Evolutionary conservation across 495 filamentous ascomycete species (phyloP), one percentile per base, ranked within the genome.

Genomic region (Aspergillus sparsus): DNA sequence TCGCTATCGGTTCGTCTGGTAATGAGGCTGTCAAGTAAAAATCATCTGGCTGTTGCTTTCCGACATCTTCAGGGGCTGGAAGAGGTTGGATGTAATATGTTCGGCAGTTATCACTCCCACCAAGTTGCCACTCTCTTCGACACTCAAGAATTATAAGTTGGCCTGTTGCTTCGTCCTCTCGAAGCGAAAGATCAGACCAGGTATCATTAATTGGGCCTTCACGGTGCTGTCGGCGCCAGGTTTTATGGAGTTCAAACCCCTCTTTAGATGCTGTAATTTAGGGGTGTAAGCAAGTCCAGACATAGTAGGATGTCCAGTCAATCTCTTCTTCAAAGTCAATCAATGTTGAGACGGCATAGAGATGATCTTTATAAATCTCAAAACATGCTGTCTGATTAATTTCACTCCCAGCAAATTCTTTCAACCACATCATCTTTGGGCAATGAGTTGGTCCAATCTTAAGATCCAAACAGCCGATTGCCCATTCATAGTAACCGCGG

Each of bases 121-220:
- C 83, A 21, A 73, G 60, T 15, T 79, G 78, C 86, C 87, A 92
- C 70, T 93, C 89, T 35, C 85, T 85, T 7, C 90, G 81, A 46
- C 84, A 82, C 71, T 93, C 90, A 7, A 89, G 66, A 46, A 91
- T 88, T 46, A 82, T 77, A 13, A 89, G 73, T 49, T 80, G 67
- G 0, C 83, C 81, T 1, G 83, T 85, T 9, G 67, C 63, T 62
- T 93, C 87, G 57, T 92, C 86, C 47, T 74, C 77, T 21, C 85
- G 80, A 2, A 92, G 72, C 2, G 80, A 82, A 6, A 93, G 74
- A 57, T 86, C 83, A 0, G 84, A 87, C 88, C 89, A 93, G 15
- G 86, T 80, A 65, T 93, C 88, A 63, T 92, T 87, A 57, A 93
- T 86, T 3, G 89, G 87, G 0, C 90, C 90, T 65, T 92, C 90